Conservation (phyloP, 2,329 filamentous ascomycete species). For the Stromatinia cepivora region DNA sequence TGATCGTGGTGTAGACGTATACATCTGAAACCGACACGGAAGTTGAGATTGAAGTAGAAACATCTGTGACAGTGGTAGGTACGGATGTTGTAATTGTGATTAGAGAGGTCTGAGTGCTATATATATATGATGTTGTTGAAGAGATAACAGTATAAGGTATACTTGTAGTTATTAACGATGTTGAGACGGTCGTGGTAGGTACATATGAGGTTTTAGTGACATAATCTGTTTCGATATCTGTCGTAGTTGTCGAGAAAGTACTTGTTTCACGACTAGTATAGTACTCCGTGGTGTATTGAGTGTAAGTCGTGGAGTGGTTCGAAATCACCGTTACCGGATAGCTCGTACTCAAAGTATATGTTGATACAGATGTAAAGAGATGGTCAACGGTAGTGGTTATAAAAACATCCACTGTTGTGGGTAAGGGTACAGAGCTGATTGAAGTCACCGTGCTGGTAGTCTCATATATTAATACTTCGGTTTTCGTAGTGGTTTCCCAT, state of each 20-base stretch:
- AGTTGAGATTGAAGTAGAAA: conserved; percentile 18
- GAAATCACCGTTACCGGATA: conserved; percentile 13
- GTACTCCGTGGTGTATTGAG: conserved; percentile 7
- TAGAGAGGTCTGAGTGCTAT: conserved; percentile 6
- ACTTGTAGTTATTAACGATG: conserved; percentile 2
- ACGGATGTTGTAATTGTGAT: background rate
- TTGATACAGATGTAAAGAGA: conserved; percentile 5
- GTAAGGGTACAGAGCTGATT: conserved; percentile 1
- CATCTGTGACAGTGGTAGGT: conserved; percentile 1
- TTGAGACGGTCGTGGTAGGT: conserved; percentile 3
- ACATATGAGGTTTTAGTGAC: background rate
- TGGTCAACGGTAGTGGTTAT: conserved; percentile 5
- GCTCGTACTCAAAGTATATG: conserved; percentile 2
- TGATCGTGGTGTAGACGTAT: conserved; percentile 12
- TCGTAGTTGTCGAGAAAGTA: background rate
- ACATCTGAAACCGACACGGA: conserved; percentile 18
- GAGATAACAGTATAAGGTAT: conserved; percentile 19
- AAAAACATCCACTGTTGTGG: conserved; percentile 8
- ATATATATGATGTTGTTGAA: conserved; percentile 12
- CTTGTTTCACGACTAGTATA: conserved; percentile 12
- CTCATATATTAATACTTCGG: conserved; percentile 7
- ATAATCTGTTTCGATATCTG: conserved; percentile 7
- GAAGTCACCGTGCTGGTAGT: conserved; percentile 13
- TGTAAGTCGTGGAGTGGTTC: conserved; percentile 12
- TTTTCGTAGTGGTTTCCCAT: conserved; percentile 8